These are phyloP conservation scores for Madurella mycetomatis DNA, from an alignment of 2,329 filamentous ascomycete species.

Conservation along the genomic window DNA sequence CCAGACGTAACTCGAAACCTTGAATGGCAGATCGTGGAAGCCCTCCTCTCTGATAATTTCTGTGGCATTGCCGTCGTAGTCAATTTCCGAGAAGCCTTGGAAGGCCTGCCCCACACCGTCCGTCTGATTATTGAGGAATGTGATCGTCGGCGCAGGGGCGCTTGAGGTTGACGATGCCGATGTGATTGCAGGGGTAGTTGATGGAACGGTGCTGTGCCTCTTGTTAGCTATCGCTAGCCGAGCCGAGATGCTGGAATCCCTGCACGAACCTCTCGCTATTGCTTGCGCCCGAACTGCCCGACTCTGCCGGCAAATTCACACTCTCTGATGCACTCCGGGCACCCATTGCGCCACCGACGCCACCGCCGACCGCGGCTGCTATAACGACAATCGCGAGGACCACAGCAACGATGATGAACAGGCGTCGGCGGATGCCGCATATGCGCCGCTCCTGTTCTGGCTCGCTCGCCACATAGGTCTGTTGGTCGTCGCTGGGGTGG, in stretches of 20 bases:
- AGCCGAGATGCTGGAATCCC: too few species aligned
- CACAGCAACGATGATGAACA: constrained; percentile 22
- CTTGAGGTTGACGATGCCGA: constrained; percentile 1
- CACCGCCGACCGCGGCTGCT: constrained; percentile 24
- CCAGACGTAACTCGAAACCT: constrained; percentile 27
- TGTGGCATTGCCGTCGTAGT: constrained; percentile 20
- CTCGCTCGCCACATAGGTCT: constrained; percentile 7
- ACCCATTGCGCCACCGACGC: constrained; percentile 22
- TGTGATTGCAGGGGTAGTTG: background rate
- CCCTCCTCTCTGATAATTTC: constrained; percentile 28
- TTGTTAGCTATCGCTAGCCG: background rate
- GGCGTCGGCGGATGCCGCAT: constrained; percentile 22
- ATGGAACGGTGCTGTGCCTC: background rate
- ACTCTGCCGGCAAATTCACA: background rate
- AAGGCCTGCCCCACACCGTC: constrained; percentile 22
- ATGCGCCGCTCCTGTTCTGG: constrained; percentile 15
- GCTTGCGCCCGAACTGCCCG: background rate
- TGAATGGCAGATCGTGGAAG: constrained; percentile 23
- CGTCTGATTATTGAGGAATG: constrained; percentile 25
- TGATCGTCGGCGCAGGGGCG: constrained; percentile 4
- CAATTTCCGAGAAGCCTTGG: constrained; percentile 28
- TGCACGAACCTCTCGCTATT: background rate
- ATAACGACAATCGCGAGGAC: constrained; percentile 20
- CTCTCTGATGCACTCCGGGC: background rate
- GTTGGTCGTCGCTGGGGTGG: background rate